Percentiles rank a stretch among this genome's conserved stretches.
These are phyloP conservation scores for Cercospora janseana DNA, from an alignment of 2,329 filamentous ascomycete genomes.

Conservation along the genomic window DNA sequence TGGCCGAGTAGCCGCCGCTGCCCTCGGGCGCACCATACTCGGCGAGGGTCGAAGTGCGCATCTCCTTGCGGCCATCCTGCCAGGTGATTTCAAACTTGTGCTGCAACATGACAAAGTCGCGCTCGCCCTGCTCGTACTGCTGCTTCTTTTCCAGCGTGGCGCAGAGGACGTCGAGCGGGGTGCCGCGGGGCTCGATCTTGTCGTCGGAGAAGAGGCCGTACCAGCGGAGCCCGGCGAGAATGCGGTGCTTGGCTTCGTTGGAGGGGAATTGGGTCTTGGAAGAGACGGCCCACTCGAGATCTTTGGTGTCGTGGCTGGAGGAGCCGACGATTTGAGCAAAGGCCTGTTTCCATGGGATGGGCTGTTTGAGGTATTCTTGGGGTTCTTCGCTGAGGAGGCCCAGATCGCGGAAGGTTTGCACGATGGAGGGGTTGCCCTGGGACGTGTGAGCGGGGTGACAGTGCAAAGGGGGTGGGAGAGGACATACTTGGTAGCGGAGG, in stretches of 20 bases:
- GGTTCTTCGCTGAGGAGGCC: constrained; percentile 78
- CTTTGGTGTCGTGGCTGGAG: constrained; percentile 59
- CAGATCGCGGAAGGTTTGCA: constrained; percentile 82
- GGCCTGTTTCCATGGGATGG: constrained; percentile 78
- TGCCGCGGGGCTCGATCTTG: constrained; percentile 68
- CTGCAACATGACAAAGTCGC: constrained; percentile 77
- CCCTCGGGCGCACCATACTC: constrained; percentile 79
- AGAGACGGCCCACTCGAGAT: constrained; percentile 67
- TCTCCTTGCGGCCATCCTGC: constrained; percentile 74
- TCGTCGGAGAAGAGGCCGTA: constrained; percentile 65
- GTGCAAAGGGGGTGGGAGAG: neutral
- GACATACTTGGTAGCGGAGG: constrained; percentile 61
- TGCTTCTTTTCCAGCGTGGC: constrained; percentile 88
- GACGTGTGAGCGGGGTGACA: neutral
- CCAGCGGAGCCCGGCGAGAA: constrained; percentile 72
- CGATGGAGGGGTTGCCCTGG: constrained; percentile 83
- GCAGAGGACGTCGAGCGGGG: constrained; percentile 87
- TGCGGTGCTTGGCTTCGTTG: constrained; percentile 66
- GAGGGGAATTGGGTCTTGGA: constrained; percentile 71
- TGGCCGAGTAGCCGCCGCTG: constrained; percentile 63
- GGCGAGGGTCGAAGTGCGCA: constrained; percentile 73
- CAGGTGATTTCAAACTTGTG: constrained; percentile 82
- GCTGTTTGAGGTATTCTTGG: constrained; percentile 60
- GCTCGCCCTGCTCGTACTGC: constrained; percentile 78
- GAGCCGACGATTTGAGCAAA: constrained; percentile 74